Evolutionary conservation across 2,329 filamentous ascomycete genomes (phyloP), one percentile per base, ranked within the genome.

Genomic region (Penicillium freii): DNA sequence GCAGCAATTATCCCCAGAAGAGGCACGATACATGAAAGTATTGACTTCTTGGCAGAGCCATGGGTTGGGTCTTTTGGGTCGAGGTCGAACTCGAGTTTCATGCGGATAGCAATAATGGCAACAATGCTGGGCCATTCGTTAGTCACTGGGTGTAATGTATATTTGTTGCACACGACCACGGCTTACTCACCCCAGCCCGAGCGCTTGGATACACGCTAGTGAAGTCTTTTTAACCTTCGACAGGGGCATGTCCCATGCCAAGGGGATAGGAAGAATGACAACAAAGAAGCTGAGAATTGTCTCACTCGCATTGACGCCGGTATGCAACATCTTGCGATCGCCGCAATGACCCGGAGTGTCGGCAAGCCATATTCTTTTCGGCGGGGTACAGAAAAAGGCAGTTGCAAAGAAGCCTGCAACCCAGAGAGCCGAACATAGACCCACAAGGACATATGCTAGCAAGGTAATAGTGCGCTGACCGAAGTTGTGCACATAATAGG

Each of bases 301-400:
- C 6, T 60, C 58, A 40, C 50, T 51, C 5, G 58, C 51, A 19
- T 56, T 46, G 27, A 54, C 40, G 40, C 59, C 55, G 4, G 56
- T 54, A 40, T 57, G 55, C 1, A 66, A 29, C 54, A 49, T 57
- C n/a, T 62, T 42, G 11, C 52, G 58, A 33, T 63, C 40, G 15
- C 60, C 50, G 9, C 63, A 63, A 44, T 60, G 47, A 3, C 63
- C 63, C 3, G 49, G 36, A 1, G 47, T 21, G 23, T 59, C 39
- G 19, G 54, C 15, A 8, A 59, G 46, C 61, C 62, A 66, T 33
- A 59, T 36, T 43, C 45, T 65, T 10, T 56, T 48, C 7, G 54
- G 45, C 9, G 64, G 64, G 1, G 39, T 54, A 34, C 63, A 66
- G 39, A 62, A 25, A 42, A 66, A 62, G 9, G 58, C 60, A 6